Evolutionary conservation across 148 eudicot species (phyloP), one percentile per base, ranked within the genome.

Genomic region (Nepenthes gracilis): DNA sequence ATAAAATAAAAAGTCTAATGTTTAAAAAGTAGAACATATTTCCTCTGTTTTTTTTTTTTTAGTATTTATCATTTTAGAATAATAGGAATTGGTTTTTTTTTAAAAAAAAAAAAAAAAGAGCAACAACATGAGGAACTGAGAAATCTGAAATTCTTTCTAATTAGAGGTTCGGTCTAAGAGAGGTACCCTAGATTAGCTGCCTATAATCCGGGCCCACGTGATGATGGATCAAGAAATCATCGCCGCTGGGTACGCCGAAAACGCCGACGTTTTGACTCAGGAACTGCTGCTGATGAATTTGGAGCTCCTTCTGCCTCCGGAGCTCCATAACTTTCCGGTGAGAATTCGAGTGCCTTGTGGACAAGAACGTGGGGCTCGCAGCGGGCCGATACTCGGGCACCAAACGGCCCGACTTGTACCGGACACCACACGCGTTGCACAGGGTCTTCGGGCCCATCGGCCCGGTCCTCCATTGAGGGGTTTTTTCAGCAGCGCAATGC

Each of bases 351-450:
- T 79, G 83, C 67, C 62, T 59, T 14, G 74, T 66, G 64, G 57
- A 6, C 67, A 72, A 68, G 35, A 78, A 78, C 34, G 79, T 71
- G 1, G 83, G 83, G 35, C 83, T 78, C 6, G 71, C 62, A 6
- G 82, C 82, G 3, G 82, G 79, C 12, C 82, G 43, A 51, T 75
- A 75, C 59, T 78, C 82, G 43, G 79, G 79, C 52, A 78, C 77
- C 2, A 75, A 60, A 33, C 82, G 45, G 1, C 82, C 82, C 9
- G 82, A 78, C 69, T 78, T 78, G 68, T 54, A 75, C 55, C 79
- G 34, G 2, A 78, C 82, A 1, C 82, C 82, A 14, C 78, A 78
- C 12, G 81, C 81, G 50, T 78, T 78, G 51, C 81, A 78, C 12
- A 78, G 64, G 7, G 81, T 78, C 49, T 78, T 78, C 12, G 78